phyloP scores from a whole-genome alignment of 176 grass and related monocot genomes.

The Poa pratensis region DNA sequence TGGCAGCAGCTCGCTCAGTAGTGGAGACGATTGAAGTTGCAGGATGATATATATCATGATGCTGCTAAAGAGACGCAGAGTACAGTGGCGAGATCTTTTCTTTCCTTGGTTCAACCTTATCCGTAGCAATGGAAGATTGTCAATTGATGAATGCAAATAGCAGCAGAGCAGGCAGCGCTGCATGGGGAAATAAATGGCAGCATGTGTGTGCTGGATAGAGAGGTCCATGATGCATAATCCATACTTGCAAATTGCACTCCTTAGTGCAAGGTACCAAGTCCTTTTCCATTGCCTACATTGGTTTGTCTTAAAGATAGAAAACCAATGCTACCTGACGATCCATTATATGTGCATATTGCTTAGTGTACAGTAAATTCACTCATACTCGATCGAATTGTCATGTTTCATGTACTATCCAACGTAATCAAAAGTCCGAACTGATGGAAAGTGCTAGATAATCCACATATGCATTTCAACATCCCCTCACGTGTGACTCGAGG shows the following conservation, averaged over 20 bases:
- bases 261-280: slow-evolving; percentile 4
- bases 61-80: neutral
- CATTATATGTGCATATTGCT: neutral
- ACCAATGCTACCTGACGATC: neutral
- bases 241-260: too few species aligned
- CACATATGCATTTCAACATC: too few species aligned
- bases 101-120: neutral
- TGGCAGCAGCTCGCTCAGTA: slow-evolving; percentile 1
- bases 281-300: neutral
- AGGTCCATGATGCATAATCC: neutral
- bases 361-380: neutral
- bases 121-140: neutral
- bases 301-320: neutral
- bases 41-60: neutral
- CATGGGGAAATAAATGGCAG: slow-evolving; percentile 1
- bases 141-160: slow-evolving; percentile 31
- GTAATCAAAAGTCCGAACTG: too few species aligned
- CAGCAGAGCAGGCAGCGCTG: slow-evolving; percentile 4
- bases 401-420: too few species aligned
- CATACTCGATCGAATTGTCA: neutral
- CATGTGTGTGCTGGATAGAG: neutral
- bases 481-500: too few species aligned
- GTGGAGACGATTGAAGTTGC: neutral
- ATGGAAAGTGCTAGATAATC: too few species aligned
- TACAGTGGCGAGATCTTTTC: slow-evolving; percentile 2